Base-by-base conservation (phyloP, 108 stramenopile genomes). In the Mediolabrus comicus region DNA sequence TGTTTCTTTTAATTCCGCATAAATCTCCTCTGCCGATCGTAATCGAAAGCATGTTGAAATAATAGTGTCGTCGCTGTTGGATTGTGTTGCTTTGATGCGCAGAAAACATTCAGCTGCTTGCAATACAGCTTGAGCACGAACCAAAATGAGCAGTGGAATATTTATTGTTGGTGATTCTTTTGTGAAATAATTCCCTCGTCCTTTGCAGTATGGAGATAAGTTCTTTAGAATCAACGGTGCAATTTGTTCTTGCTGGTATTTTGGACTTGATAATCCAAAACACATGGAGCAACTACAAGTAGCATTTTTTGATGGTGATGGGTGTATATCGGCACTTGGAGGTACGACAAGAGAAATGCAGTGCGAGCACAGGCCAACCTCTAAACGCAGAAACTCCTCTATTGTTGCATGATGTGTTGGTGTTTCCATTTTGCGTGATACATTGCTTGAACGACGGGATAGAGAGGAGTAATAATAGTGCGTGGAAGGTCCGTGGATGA, bases 151-250 rank as follows among this genome's bases (percentile, higher is more conserved):
- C 53, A 33, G 14, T 4, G 75, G 69, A 0, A 76, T 10, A 10
- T 65, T 53, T 16, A 76, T 26, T 2, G 75, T 76, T 4, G 75
- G 75, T 33, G 75, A 64, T 51, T 76, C 75, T 57, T 25, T 56
- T 11, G 70, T 57, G 12, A 76, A 33, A 61, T 67, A 39, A 60
- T 75, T 59, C 5, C 65, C 58, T n/a, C 34, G 12, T 24, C 32
- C 62, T 62, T 11, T 3, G 10, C 75, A 62, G 56, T 79, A 79
- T 0, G 77, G 77, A 11, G 17, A 5, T 3, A 74, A n/a, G 11
- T 52, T 56, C 3, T 67, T 43, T n/a, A 11, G 41, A n/a, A 74
- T 62, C 4, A 49, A 36, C 13, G 77, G 60, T 12, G 62, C 6
- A 12, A 79, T 55, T 1, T 31, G 17, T 9, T 41, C 14, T 14